Evolutionary conservation across 1,284 basidiomycete genomes (phyloP).

Genomic region (Ceratobasidium sp.): DNA sequence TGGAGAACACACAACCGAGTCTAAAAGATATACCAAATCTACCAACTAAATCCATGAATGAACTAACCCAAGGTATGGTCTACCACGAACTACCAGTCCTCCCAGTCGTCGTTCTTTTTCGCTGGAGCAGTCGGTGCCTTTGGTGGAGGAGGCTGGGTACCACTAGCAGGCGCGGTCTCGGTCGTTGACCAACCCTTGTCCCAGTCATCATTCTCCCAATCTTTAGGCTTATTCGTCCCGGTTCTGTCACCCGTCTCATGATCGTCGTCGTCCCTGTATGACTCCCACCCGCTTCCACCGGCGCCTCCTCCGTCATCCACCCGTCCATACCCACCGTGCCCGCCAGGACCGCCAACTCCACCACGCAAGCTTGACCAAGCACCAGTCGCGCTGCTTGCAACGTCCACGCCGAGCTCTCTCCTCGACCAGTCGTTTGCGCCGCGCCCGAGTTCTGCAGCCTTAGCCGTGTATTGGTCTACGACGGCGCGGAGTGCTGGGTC

Average conservation of each 20-base stretch:
- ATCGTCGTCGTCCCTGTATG: slow-evolving; percentile 44
- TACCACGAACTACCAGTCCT: slow-evolving; percentile 37
- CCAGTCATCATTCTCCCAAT: slow-evolving; percentile 58
- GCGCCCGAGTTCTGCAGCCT: slow-evolving; percentile 63
- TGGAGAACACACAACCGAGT: slow-evolving; percentile 16
- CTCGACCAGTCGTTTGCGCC: slow-evolving; percentile 76
- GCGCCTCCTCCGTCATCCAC: slow-evolving; percentile 39
- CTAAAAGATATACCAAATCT: slow-evolving; percentile 16
- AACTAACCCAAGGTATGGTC: slow-evolving; percentile 7
- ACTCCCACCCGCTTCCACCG: slow-evolving; percentile 31
- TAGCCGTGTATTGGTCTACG: slow-evolving; percentile 71
- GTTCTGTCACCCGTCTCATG: slow-evolving; percentile 36
- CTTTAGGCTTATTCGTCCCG: slow-evolving; percentile 57
- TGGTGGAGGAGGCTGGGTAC: slow-evolving; percentile 6
- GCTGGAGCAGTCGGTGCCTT: slow-evolving; percentile 32
- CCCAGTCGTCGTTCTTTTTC: slow-evolving; percentile 38
- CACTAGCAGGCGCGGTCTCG: background rate
- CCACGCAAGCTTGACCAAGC: slow-evolving; percentile 42
- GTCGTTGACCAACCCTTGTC: slow-evolving; percentile 50
- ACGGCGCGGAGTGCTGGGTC: slow-evolving; percentile 79
- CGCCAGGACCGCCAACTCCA: slow-evolving; percentile 36
- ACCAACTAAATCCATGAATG: slow-evolving; percentile 11
- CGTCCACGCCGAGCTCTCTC: slow-evolving; percentile 77
- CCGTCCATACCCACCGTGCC: slow-evolving; percentile 36
- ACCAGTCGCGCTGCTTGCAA: slow-evolving; percentile 65